Evolutionary conservation across 768 basidiomycete species (phyloP).

Genomic region (Kondoa malvinella): DNA sequence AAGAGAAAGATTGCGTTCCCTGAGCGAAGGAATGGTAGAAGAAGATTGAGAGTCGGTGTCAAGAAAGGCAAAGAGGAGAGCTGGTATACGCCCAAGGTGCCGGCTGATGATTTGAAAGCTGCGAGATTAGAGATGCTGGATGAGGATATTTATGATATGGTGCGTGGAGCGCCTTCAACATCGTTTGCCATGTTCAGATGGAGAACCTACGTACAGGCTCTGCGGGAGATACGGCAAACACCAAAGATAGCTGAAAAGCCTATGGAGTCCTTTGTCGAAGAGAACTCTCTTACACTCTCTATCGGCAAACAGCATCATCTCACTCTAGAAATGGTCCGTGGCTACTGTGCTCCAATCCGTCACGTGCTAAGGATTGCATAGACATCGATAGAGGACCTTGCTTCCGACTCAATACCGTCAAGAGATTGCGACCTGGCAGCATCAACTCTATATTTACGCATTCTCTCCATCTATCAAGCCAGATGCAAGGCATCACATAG

Average conservation of each 20-base stretch:
- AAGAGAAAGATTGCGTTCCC: not conserved
- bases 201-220: not conserved
- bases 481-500: not conserved
- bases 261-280: not conserved
- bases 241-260: not conserved
- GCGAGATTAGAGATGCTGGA: not conserved
- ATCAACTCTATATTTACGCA: not conserved
- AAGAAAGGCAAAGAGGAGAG: not conserved
- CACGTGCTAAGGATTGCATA: too few relatives aligned
- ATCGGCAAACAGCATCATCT: not conserved
- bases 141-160: not conserved
- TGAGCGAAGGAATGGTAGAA: not conserved
- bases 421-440: not conserved
- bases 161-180: not conserved
- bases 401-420: not conserved
- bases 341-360: not conserved
- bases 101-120: not conserved
- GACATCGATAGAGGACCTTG: too few relatives aligned
- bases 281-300: not conserved
- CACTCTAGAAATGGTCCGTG: not conserved
- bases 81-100: not conserved
- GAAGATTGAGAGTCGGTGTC: not conserved
- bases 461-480: not conserved
- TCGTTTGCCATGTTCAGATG: not conserved
- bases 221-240: not conserved